A percentile compares a stretch with the other conserved stretches of the same genome.
Evolutionary conservation across 2,329 filamentous ascomycete genomes (phyloP).

Genomic region (Penicillium sp.): DNA sequence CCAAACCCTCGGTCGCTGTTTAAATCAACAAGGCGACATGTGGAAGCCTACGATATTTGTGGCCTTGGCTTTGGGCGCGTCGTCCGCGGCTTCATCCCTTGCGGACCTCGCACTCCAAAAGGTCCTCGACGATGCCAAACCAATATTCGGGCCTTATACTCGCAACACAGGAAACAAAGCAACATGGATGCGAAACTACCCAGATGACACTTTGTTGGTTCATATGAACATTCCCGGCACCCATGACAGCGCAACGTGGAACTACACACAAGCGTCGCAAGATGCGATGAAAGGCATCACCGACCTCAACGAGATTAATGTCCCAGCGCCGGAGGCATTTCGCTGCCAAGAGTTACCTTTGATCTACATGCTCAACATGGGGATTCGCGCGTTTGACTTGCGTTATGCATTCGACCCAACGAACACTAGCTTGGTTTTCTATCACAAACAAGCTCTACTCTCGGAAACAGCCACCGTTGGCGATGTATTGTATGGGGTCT

Average conservation of each 20-base stretch:
- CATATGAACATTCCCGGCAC: constrained; percentile 55
- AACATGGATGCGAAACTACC: constrained; percentile 50
- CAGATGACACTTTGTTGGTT: constrained; percentile 46
- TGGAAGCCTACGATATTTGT: not conserved
- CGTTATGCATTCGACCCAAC: constrained; percentile 52
- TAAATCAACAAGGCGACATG: not conserved
- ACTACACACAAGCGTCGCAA: constrained; percentile 49
- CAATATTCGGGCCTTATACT: constrained; percentile 45
- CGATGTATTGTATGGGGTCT: constrained; percentile 51
- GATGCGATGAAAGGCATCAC: constrained; percentile 43
- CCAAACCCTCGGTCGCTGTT: too few species aligned
- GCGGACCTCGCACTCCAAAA: constrained; percentile 45
- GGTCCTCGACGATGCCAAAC: constrained; percentile 44
- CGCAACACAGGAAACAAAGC: constrained; percentile 27
- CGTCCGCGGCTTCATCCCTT: constrained; percentile 19
- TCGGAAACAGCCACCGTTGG: constrained; percentile 48
- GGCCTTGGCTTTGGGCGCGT: constrained; percentile 2
- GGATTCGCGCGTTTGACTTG: constrained; percentile 54
- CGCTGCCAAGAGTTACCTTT: constrained; percentile 48
- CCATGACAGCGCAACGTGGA: constrained; percentile 55
- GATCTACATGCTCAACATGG: constrained; percentile 45
- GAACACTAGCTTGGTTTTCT: constrained; percentile 50
- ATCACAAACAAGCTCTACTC: constrained; percentile 49
- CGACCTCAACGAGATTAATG: constrained; percentile 37
- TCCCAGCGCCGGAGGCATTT: constrained; percentile 34